A percentile compares a stretch with the other conserved stretches of the same genome.
These are phyloP conservation scores for Fraxinus latifolia DNA, from an alignment of 305 asterid species.

Conservation along the genomic window DNA sequence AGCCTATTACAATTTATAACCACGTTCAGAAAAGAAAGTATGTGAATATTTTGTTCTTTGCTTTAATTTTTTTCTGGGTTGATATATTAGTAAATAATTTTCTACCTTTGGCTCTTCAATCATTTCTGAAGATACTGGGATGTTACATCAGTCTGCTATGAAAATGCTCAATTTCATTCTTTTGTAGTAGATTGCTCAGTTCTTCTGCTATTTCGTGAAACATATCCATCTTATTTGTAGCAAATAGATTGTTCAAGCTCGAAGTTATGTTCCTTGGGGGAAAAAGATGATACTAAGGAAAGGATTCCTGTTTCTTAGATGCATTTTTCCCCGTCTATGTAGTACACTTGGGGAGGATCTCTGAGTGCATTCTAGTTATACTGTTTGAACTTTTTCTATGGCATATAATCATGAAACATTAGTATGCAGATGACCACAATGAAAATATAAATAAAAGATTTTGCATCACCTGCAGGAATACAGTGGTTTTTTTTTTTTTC, in stretches of 20 bases:
- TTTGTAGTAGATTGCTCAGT: neutral
- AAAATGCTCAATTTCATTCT: neutral
- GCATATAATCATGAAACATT: neutral
- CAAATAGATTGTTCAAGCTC: neutral
- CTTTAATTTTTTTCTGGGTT: neutral
- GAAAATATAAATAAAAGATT: neutral
- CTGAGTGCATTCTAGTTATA: neutral
- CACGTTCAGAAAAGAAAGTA: neutral
- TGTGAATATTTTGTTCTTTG: neutral
- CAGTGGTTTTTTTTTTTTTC: neutral
- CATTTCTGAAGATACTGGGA: neutral
- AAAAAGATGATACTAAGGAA: neutral
- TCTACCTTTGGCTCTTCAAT: neutral
- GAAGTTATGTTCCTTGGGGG: neutral
- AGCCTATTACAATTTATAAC: neutral
- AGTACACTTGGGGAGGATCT: neutral
- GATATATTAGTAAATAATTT: neutral
- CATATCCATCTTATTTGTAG: neutral
- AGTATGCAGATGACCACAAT: neutral
- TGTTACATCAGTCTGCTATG: neutral
- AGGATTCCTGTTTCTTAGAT: neutral
- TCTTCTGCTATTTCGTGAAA: neutral
- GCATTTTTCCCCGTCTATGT: neutral
- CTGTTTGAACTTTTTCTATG: neutral
- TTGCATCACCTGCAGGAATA: conserved; percentile 4